phyloP scores from a whole-genome alignment of 257 asterid species.

The Buddleja alternifolia region DNA sequence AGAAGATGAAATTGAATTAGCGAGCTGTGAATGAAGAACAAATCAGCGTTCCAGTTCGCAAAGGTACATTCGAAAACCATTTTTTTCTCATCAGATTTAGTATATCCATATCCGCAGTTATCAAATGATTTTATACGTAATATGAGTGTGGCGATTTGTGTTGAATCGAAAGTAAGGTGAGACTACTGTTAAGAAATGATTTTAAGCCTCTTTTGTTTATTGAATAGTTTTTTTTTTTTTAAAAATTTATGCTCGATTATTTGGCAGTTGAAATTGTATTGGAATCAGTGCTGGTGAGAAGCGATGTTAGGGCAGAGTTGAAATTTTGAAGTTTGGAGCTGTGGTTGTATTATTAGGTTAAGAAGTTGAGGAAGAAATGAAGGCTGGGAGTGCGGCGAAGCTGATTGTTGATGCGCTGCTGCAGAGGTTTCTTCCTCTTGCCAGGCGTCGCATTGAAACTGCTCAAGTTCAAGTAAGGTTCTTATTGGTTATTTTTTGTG shows the following conservation, averaged over 20 bases:
- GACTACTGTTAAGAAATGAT: conserved; percentile 13
- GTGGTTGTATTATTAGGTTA: conserved; percentile 24
- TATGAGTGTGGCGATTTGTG: conserved; percentile 16
- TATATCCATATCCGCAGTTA: conserved; percentile 6
- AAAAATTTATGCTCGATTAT: conserved; percentile 10
- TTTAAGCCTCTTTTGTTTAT: background rate
- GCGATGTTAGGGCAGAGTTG: conserved; percentile 43
- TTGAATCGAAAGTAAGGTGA: conserved; percentile 20
- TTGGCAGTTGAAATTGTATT: conserved; percentile 31
- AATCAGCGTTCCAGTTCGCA: conserved; percentile 29
- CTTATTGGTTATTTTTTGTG: background rate
- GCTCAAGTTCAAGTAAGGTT: conserved; percentile 94
- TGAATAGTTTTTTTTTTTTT: background rate
- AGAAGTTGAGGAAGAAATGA: conserved; percentile 53
- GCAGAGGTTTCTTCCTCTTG: conserved; percentile 98
- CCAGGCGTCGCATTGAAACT: conserved; percentile 96
- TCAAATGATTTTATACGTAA: background rate
- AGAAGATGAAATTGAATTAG: conserved; percentile 33
- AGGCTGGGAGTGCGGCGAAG: conserved; percentile 99
- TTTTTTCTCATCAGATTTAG: conserved; percentile 15
- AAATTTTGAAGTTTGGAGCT: conserved; percentile 36
- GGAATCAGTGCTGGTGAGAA: conserved; percentile 42
- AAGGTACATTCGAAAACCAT: conserved; percentile 34
- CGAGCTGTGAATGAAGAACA: conserved; percentile 34
- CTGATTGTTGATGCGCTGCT: conserved; percentile 94